Evolutionary conservation across 495 filamentous ascomycete species (phyloP).

Genomic region (Cladorrhinum samala): DNA sequence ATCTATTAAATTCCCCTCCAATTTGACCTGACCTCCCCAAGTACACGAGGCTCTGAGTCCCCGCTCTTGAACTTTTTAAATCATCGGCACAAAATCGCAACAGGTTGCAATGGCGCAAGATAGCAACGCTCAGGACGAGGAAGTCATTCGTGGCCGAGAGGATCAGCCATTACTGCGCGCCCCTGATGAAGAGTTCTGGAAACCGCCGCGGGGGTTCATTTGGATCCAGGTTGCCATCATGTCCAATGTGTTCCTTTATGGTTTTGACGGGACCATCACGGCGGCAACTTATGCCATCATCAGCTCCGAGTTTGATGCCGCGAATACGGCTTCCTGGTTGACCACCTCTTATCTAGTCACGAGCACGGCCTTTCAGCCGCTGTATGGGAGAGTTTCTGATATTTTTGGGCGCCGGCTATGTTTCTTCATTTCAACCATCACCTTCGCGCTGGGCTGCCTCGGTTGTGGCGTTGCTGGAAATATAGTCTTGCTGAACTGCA

Average conservation of each 20-base stretch:
- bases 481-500: conserved; percentile 38
- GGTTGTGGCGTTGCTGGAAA: conserved; percentile 39
- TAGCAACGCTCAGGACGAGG: neutral
- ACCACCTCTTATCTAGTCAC: conserved; percentile 72
- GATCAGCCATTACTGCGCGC: conserved; percentile 32
- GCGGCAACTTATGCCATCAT: conserved; percentile 61
- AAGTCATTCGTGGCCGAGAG: neutral
- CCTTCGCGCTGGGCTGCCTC: conserved; percentile 41
- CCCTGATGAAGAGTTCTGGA: conserved; percentile 29
- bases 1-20: too few species aligned
- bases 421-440: conserved; percentile 43
- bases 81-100: too few species aligned
- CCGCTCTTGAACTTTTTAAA: too few species aligned
- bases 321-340: conserved; percentile 56
- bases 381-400: conserved; percentile 43
- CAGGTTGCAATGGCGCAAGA: neutral
- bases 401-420: conserved; percentile 49
- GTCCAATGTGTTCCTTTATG: conserved; percentile 59
- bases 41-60: too few species aligned
- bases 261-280: conserved; percentile 62
- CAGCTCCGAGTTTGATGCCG: conserved; percentile 48
- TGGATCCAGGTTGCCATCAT: conserved; percentile 53
- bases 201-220: conserved; percentile 31
- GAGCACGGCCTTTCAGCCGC: conserved; percentile 58
- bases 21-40: too few species aligned